Percentiles rank a stretch among this genome's conserved stretches.
Evolutionary conservation across 2,329 filamentous ascomycete genomes (phyloP).

Genomic region (Fusarium buharicum): DNA sequence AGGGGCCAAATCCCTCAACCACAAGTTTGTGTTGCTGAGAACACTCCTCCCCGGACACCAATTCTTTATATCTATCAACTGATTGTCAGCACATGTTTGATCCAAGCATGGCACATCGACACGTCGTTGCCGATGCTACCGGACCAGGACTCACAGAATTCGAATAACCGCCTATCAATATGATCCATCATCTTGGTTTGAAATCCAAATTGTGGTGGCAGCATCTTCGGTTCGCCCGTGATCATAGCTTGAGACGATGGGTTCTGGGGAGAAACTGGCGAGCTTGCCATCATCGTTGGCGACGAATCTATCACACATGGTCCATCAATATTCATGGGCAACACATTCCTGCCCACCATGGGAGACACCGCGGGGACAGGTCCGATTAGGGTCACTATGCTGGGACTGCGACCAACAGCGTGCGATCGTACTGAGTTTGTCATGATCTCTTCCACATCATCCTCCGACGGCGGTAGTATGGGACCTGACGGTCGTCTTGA

Average conservation of each 20-base stretch:
- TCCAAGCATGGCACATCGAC: neutral
- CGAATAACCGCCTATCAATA: slow-evolving; percentile 49
- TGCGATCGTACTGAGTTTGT: slow-evolving; percentile 18
- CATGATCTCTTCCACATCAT: slow-evolving; percentile 32
- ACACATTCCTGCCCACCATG: slow-evolving; percentile 7
- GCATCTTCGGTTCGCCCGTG: slow-evolving; percentile 38
- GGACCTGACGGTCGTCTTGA: slow-evolving; percentile 27
- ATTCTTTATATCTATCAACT: slow-evolving; percentile 49
- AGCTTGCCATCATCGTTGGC: slow-evolving; percentile 6
- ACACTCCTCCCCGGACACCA: slow-evolving; percentile 56
- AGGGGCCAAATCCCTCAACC: slow-evolving; percentile 54
- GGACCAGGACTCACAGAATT: slow-evolving; percentile 49
- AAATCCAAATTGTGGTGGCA: slow-evolving; percentile 48
- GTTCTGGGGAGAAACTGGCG: slow-evolving; percentile 22
- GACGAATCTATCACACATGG: slow-evolving; percentile 22
- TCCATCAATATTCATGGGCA: slow-evolving; percentile 19
- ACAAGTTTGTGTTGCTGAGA: slow-evolving; percentile 52
- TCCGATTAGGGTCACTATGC: slow-evolving; percentile 15
- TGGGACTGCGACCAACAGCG: slow-evolving; percentile 14
- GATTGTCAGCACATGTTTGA: slow-evolving; percentile 7
- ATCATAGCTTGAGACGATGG: slow-evolving; percentile 9
- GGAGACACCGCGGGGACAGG: slow-evolving; percentile 11
- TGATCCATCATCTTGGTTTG: slow-evolving; percentile 51
- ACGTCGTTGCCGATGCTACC: neutral
- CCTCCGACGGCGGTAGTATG: slow-evolving; percentile 12